phyloP scores from a whole-genome alignment of 2,329 filamentous ascomycete genomes.

The Fulvia fulva region DNA sequence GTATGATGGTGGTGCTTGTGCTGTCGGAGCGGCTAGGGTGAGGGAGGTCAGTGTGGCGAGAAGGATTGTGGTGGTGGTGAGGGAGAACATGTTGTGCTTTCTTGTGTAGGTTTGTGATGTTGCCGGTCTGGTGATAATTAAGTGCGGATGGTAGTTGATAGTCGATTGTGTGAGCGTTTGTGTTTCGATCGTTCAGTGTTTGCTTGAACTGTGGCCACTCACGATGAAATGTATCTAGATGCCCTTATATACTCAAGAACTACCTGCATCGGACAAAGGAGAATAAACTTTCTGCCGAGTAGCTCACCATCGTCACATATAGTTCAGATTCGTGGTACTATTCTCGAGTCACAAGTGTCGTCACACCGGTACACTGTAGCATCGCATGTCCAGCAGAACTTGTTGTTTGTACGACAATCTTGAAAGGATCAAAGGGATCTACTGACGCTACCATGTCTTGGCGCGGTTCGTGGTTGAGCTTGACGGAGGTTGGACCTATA shows the following conservation, averaged over 20 bases:
- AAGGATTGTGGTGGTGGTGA: neutral
- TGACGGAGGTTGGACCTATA: neutral
- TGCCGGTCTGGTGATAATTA: neutral
- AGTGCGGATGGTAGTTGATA: neutral
- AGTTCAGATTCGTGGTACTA: neutral
- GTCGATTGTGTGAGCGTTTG: neutral
- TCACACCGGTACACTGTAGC: neutral
- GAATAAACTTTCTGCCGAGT: neutral
- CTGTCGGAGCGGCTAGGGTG: neutral
- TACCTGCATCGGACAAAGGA: neutral
- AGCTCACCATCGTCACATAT: neutral
- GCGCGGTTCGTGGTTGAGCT: neutral
- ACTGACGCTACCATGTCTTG: neutral
- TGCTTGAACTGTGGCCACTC: neutral
- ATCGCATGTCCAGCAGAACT: neutral
- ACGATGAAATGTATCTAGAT: no score
- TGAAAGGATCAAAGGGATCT: neutral
- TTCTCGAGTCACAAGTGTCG: neutral
- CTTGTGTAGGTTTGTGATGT: neutral
- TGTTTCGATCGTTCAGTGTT: neutral
- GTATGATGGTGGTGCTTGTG: neutral
- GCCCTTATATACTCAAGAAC: no score
- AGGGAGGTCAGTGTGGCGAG: neutral
- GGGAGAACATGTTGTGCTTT: neutral
- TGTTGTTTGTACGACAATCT: neutral